A percentile compares a stretch with the other conserved stretches of the same genome.
phyloP scores from a whole-genome alignment of 805 yeast genomes.

The Tetrapisispora iriomotensis region DNA sequence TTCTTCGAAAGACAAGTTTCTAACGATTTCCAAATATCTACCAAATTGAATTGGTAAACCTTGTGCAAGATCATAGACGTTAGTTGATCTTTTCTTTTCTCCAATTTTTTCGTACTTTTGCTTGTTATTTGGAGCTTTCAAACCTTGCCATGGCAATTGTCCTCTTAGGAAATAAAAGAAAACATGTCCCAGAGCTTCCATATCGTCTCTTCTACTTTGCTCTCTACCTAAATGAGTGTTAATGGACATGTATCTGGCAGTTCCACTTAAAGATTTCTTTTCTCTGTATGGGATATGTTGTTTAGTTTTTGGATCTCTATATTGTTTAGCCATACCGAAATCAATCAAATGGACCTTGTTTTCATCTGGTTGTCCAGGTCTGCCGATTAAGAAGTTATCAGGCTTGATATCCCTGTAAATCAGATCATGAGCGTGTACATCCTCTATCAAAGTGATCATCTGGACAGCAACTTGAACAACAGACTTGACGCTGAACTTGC shows the following conservation, averaged over 20 bases:
- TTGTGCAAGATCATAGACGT: constrained; percentile 73
- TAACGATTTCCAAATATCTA: constrained; percentile 78
- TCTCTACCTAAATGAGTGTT: constrained; percentile 97
- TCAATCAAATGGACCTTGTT: constrained; percentile 84
- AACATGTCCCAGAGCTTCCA: constrained; percentile 94
- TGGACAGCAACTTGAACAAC: constrained; percentile 91
- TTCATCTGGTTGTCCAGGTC: constrained; percentile 75
- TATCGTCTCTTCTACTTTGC: constrained; percentile 91
- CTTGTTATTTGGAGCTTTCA: constrained; percentile 95
- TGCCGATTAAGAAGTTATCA: constrained; percentile 89
- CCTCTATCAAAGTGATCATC: constrained; percentile 81
- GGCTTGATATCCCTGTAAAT: constrained; percentile 97
- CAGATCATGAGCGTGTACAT: constrained; percentile 79
- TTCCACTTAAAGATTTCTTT: constrained; percentile 89
- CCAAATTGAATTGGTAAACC: constrained; percentile 91
- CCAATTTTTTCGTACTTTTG: constrained; percentile 97
- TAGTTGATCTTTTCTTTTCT: constrained; percentile 86
- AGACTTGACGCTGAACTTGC: constrained; percentile 78
- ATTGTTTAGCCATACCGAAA: constrained; percentile 98
- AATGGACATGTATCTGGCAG: constrained; percentile 97
- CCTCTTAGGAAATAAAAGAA: constrained; percentile 92
- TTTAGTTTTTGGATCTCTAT: constrained; percentile 91
- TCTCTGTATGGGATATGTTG: constrained; percentile 96
- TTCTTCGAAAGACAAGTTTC: constrained; percentile 85
- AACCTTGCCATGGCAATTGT: constrained; percentile 96